Base-by-base conservation (phyloP, 805 yeast genomes). In the Wickerhamomyces alni region DNA sequence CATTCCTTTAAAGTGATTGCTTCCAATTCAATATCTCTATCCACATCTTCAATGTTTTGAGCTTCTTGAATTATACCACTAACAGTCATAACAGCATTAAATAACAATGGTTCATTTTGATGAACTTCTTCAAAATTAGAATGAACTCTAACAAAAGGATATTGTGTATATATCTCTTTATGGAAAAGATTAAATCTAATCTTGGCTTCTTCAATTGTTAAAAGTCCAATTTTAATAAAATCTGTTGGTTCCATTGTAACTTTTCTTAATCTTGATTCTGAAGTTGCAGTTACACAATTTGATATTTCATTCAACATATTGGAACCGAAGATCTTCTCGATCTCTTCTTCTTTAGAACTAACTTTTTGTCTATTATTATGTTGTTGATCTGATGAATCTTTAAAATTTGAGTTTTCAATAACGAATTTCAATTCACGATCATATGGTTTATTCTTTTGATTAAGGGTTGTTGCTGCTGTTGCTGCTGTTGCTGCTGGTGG, bases 21-120 rank as follows among this genome's bases (percentile, higher is more conserved):
- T 52, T 82, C 79, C 29, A 82, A 55, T 29, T 61, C 58, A 47
- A 79, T 54, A 31, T 73, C 70, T 10, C 58, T 57, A 17, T 72
- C 76, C 8, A 61, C 45, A 21, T 69, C 62, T 2, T 55, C 46
- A 22, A 55, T 51, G 10, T 36, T 36, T 2, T 42, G 40, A 15
- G 54, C 45, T 7, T 56, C 54, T 45, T 68, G 60, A 10, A 70
- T 60, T 19, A 72, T 57, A 2, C 82, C 74, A 1, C 84, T 65
- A 11, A 78, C 67, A 3, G 86, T 72, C 72, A 87, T 73, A 13
- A 87, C 63, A 0, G 83, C 68, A 29, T 79, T 70, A 48, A 87
- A 76, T 33, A 87, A 57, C 17, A 74, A 67, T 2, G 94, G 95
- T 32, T 69, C 69, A 1, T 69, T 59, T 12, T 56, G 53, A 35